Conservation (phyloP, 73 alveolate species). For the Paraurostyla sp. region DNA sequence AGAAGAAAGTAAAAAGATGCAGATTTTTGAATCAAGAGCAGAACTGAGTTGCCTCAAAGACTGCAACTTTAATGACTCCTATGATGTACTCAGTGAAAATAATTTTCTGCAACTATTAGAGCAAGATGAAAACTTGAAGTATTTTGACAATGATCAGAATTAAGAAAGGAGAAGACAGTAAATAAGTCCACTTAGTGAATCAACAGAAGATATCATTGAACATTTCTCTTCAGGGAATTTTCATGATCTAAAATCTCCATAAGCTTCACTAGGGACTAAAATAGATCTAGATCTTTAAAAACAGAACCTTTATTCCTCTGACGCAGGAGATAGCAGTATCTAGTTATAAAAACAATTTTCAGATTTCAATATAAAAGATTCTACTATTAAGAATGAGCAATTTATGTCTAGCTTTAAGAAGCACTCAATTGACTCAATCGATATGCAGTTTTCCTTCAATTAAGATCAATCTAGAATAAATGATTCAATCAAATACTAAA, state of each 20-base stretch:
- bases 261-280: not conserved
- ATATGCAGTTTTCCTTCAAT: no score
- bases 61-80: no score
- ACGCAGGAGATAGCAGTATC: conserved; percentile 42
- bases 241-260: not conserved
- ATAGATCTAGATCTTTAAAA: not conserved
- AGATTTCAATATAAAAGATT: conserved; percentile 8
- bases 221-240: conserved; percentile 22
- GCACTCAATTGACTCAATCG: conserved; percentile 23
- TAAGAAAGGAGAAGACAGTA: not conserved
- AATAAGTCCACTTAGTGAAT: conserved; percentile 21
- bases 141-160: not conserved
- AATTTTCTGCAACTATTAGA: conserved; percentile 6
- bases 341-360: conserved; percentile 11
- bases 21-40: no score
- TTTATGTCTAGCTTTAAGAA: no score
- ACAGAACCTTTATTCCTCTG: conserved; percentile 20
- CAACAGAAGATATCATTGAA: conserved; percentile 3
- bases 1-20: no score
- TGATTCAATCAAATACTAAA: no score
- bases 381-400: not conserved
- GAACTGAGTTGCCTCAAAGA: no score
- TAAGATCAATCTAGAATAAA: no score
- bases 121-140: not conserved
- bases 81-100: conserved; percentile 22